A percentile compares a stretch with the other conserved stretches of the same genome.
phyloP scores from a whole-genome alignment of 2,329 filamentous ascomycete species.

The Apiospora phragmitis region DNA sequence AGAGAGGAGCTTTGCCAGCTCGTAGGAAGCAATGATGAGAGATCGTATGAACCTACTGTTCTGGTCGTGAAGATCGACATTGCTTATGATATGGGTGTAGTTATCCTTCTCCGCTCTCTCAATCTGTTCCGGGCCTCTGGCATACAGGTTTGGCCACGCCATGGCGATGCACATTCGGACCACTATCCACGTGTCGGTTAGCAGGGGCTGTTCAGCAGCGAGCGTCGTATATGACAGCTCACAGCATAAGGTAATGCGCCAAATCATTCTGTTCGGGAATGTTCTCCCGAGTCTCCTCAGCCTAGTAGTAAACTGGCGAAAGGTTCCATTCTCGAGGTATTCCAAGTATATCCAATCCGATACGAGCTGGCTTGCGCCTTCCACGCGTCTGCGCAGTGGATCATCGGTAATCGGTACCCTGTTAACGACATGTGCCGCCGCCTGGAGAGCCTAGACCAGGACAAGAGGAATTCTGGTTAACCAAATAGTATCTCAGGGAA shows the following conservation, averaged over 20 bases:
- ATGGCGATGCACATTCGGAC: not conserved
- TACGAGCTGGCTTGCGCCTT: not conserved
- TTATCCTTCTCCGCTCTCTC: not conserved
- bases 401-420: not conserved
- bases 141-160: not conserved
- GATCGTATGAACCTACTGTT: not conserved
- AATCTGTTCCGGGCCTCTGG: not conserved
- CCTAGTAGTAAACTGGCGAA: not conserved
- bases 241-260: not conserved
- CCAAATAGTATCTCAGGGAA: not conserved
- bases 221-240: not conserved
- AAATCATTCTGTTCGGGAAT: not conserved
- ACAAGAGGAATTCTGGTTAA: no score
- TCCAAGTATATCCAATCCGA: not conserved
- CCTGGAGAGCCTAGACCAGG: not conserved
- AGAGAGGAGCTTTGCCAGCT: not conserved
- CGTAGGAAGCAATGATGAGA: not conserved
- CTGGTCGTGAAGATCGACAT: not conserved
- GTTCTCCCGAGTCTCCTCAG: not conserved
- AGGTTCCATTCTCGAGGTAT: not conserved
- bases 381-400: not conserved
- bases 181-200: not conserved
- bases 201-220: not conserved
- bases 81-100: not conserved
- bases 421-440: not conserved